Conservation (phyloP, 768 basidiomycete genomes). For the Gelatoporia subvermispora region DNA sequence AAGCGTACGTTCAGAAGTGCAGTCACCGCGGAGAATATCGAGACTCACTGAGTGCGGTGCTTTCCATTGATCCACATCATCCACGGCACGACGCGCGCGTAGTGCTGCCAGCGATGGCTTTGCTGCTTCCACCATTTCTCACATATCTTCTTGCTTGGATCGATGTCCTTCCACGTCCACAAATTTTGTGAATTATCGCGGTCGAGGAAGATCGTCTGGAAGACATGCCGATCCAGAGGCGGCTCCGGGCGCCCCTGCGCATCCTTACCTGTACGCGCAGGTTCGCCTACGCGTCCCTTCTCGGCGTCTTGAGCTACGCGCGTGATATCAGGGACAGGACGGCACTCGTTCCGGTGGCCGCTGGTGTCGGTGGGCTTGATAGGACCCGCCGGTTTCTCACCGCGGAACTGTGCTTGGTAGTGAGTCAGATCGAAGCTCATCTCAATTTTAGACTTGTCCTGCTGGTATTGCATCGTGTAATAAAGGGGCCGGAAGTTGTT, state of each 20-base stretch:
- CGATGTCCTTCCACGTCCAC: slow-evolving; percentile 41
- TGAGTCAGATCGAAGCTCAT: slow-evolving; percentile 49
- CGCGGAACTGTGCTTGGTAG: slow-evolving; percentile 42
- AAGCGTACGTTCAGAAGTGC: neutral
- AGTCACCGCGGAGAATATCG: neutral
- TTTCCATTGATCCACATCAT: slow-evolving; percentile 36
- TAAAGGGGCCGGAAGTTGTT: slow-evolving; percentile 41
- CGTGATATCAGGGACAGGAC: slow-evolving; percentile 5
- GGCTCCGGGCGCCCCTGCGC: slow-evolving; percentile 18
- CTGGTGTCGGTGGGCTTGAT: slow-evolving; percentile 13
- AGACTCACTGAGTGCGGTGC: slow-evolving; percentile 27
- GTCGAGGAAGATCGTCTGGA: slow-evolving; percentile 47
- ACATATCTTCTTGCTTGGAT: slow-evolving; percentile 31
- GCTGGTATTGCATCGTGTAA: slow-evolving; percentile 39
- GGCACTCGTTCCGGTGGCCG: slow-evolving; percentile 17
- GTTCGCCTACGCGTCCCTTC: slow-evolving; percentile 6
- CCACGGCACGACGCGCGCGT: slow-evolving; percentile 32
- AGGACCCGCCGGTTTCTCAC: slow-evolving; percentile 22
- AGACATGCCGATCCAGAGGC: slow-evolving; percentile 39
- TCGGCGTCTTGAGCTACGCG: slow-evolving; percentile 6
- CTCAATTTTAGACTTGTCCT: slow-evolving; percentile 42
- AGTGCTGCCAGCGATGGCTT: slow-evolving; percentile 46
- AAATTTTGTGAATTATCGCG: slow-evolving; percentile 32
- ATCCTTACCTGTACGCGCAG: slow-evolving; percentile 15
- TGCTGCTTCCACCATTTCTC: slow-evolving; percentile 54